Base-by-base conservation (phyloP, 441 rosid species). In the Melastoma candidum region DNA sequence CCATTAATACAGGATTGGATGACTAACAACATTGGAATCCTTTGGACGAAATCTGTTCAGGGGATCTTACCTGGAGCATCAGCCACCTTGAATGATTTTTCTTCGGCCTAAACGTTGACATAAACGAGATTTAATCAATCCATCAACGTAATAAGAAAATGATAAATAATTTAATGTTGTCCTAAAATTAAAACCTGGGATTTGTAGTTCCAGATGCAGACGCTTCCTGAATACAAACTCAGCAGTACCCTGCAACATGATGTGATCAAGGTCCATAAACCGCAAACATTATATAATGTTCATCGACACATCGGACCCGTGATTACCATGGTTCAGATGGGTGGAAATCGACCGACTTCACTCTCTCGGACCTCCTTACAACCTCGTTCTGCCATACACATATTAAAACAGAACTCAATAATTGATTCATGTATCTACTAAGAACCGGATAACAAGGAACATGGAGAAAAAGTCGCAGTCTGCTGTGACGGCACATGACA, bases 281-380 rank as follows among this genome's bases (percentile, higher is more conserved):
- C 51, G 7, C 25, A 48, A 48, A 36, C 41, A 36, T 36, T 9
- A 36, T 6, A 36, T 4, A 4, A 3, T 36, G 41, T 36, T 36
- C 41, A 36, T 36, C 41, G 7, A 36, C 1, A 2, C 6, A 7
- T 36, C 41, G 22, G 1, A 36, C 7, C 41, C 7, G 7, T n/a
- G 55, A 36, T 68, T 75, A 90, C 98, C 98, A 90, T 85, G 98
- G 96, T 58, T 83, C 82, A 2, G 88, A 78, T 24, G 96, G 90
- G 66, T 87, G 96, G 32, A 87, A 77, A 77, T 85, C 98, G 52
- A 83, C 87, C 27, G 90, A 87, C 59, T 87, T 90, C 12, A 87
- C 90, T 72, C 96, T 82, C 64, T 87, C 96, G 17, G 95, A 87
- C 64, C 74, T 68, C 67, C 87, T 96, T 56, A 82, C 77, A 63